phyloP scores from a whole-genome alignment of 768 basidiomycete species.

The Mycena indigotica region DNA sequence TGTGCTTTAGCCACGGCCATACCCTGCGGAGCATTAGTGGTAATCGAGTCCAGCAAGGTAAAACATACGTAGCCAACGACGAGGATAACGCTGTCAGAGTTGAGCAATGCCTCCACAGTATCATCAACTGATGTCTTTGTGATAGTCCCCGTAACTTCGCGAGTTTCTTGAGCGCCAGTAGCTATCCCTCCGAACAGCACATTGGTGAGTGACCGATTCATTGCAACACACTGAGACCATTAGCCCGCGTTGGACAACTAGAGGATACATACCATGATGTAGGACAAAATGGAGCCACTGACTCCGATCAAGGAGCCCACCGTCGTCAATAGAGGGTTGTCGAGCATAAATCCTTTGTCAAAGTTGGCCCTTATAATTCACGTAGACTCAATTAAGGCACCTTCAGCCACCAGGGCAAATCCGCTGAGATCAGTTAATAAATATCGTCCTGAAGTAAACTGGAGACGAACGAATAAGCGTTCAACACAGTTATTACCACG shows the following conservation, averaged over 20 bases:
- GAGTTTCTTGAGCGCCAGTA: slow-evolving; percentile 52
- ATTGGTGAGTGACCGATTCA: slow-evolving; percentile 86
- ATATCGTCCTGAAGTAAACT: neutral
- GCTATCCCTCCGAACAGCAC: slow-evolving; percentile 89
- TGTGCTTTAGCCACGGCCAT: slow-evolving; percentile 94
- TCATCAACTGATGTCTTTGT: slow-evolving; percentile 81
- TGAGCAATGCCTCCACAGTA: slow-evolving; percentile 73
- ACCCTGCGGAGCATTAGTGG: slow-evolving; percentile 81
- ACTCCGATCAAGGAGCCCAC: slow-evolving; percentile 88
- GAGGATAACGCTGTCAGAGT: slow-evolving; percentile 83
- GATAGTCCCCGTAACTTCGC: slow-evolving; percentile 83
- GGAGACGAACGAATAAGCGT: slow-evolving; percentile 80
- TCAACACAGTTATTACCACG: slow-evolving; percentile 87
- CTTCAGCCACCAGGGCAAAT: slow-evolving; percentile 89
- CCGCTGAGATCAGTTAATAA: slow-evolving; percentile 42
- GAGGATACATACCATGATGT: slow-evolving; percentile 74
- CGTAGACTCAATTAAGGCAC: slow-evolving; percentile 37
- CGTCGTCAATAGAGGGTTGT: slow-evolving; percentile 81
- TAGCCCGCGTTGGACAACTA: neutral
- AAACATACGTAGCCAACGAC: slow-evolving; percentile 40
- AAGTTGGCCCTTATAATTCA: neutral
- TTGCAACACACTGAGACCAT: slow-evolving; percentile 74
- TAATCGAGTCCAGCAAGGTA: too few relatives aligned
- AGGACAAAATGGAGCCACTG: slow-evolving; percentile 87
- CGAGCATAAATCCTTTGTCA: slow-evolving; percentile 75